Evolutionary conservation across 129 eudicot genomes (phyloP).

Genomic region (Helianthus tuberosus): DNA sequence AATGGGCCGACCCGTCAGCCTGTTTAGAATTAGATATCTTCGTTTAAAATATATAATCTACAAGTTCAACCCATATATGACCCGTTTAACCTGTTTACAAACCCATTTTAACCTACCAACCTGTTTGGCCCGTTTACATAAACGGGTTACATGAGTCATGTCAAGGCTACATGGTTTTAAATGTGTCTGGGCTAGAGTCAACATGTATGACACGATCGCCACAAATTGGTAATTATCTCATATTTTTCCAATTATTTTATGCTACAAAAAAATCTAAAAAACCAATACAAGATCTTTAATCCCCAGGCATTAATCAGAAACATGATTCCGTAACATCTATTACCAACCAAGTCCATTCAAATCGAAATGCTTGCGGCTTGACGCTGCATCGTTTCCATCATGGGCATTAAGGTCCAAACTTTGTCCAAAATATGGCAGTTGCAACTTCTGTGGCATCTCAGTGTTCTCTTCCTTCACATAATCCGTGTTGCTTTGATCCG

Average conservation of each 20-base stretch:
- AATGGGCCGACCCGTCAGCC: background rate
- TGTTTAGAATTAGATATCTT: too few relatives aligned
- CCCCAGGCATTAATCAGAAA: constrained; percentile 7
- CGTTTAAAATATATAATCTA: too few relatives aligned
- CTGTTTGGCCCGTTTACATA: background rate
- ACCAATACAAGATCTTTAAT: constrained; percentile 30
- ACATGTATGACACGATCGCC: background rate
- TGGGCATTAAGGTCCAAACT: constrained; percentile 72
- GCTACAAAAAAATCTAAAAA: constrained; percentile 39
- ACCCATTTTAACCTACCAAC: background rate
- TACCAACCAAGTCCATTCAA: constrained; percentile 88
- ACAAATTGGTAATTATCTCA: constrained; percentile 15
- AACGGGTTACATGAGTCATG: background rate
- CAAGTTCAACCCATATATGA: background rate
- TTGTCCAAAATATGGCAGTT: constrained; percentile 53
- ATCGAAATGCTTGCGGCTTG: constrained; percentile 72
- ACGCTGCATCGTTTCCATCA: constrained; percentile 58
- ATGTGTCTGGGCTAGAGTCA: background rate
- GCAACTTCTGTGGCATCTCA: constrained; percentile 46
- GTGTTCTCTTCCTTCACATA: constrained; percentile 37
- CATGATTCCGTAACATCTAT: constrained; percentile 6
- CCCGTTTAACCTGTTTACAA: background rate
- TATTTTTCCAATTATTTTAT: constrained; percentile 20
- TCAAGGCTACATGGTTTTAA: background rate
- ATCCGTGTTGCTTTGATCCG: constrained; percentile 34